Evolutionary conservation across 208 protist species (phyloP).

Genomic region (Leishmania aethiopica): DNA sequence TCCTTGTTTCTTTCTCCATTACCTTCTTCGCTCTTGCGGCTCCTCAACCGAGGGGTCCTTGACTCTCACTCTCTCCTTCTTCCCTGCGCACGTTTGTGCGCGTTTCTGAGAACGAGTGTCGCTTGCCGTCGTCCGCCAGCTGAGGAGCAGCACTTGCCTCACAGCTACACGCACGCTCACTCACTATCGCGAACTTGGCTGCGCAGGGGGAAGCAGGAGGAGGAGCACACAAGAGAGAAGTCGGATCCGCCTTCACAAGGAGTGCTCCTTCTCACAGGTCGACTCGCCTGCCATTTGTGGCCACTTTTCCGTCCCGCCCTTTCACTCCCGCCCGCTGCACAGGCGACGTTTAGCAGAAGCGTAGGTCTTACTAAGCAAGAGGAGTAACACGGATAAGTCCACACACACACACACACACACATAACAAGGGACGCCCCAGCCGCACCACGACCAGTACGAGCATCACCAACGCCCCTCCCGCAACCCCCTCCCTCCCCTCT

Average conservation of each 20-base stretch:
- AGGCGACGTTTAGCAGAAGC: neutral
- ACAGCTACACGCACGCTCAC: too few species aligned
- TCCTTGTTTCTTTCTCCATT: neutral
- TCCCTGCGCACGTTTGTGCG: too few species aligned
- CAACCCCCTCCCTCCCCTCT: neutral
- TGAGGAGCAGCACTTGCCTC: too few species aligned
- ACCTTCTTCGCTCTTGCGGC: too few species aligned
- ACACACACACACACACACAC: neutral
- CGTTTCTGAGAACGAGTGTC: too few species aligned
- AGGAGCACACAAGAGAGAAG: too few species aligned
- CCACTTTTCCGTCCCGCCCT: neutral
- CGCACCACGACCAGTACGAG: neutral
- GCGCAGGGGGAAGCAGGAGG: neutral
- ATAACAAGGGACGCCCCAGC: neutral
- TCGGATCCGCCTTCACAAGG: neutral
- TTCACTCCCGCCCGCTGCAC: neutral
- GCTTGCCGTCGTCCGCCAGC: too few species aligned
- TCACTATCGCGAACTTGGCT: too few species aligned
- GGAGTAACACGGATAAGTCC: conserved; percentile 1
- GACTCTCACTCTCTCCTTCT: too few species aligned
- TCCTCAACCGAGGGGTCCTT: too few species aligned
- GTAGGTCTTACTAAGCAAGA: neutral
- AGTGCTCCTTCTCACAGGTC: neutral
- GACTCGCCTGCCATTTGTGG: neutral
- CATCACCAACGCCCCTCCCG: neutral